Percentiles rank a stretch among this genome's conserved stretches.
Conservation (phyloP, 148 eudicot species). For the Camellia lanceoleosa region DNA sequence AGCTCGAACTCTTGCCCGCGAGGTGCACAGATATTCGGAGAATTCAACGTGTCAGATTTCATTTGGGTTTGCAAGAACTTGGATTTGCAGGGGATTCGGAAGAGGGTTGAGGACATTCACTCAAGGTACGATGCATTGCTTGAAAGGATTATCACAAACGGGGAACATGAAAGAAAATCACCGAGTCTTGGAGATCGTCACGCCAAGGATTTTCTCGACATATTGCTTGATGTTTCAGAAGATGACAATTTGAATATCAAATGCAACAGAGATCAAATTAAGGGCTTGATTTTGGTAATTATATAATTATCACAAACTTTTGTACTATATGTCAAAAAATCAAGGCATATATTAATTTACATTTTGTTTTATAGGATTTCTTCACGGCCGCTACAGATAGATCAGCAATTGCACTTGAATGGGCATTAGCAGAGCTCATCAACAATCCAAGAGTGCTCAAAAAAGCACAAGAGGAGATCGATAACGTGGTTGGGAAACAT, state of each 20-base stretch:
- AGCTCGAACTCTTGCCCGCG: slow-evolving; percentile 14
- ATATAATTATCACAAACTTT: no score
- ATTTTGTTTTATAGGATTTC: slow-evolving; percentile 13
- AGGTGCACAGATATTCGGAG: slow-evolving; percentile 16
- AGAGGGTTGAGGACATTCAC: slow-evolving; percentile 14
- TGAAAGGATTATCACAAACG: slow-evolving; percentile 11
- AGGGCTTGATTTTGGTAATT: slow-evolving; percentile 23
- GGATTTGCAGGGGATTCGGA: slow-evolving; percentile 19
- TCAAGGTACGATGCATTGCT: slow-evolving; percentile 15
- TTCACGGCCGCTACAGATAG: slow-evolving; percentile 24
- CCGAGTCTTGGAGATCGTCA: background rate
- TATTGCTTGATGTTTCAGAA: slow-evolving; percentile 20
- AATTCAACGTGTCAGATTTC: slow-evolving; percentile 17
- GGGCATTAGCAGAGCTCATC: slow-evolving; percentile 22
- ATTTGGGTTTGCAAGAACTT: slow-evolving; percentile 3
- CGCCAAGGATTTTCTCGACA: slow-evolving; percentile 17
- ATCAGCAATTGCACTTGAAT: slow-evolving; percentile 20
- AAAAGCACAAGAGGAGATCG: slow-evolving; percentile 21
- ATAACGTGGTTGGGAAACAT: slow-evolving; percentile 14
- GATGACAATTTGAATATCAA: slow-evolving; percentile 18
- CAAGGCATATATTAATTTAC: no score
- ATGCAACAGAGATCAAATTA: slow-evolving; percentile 22
- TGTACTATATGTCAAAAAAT: no score
- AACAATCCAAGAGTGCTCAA: slow-evolving; percentile 22
- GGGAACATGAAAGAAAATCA: slow-evolving; percentile 5